Evolutionary conservation across 495 filamentous ascomycete genomes (phyloP), one percentile per base, ranked within the genome.

Genomic region (Tuber calosporum): DNA sequence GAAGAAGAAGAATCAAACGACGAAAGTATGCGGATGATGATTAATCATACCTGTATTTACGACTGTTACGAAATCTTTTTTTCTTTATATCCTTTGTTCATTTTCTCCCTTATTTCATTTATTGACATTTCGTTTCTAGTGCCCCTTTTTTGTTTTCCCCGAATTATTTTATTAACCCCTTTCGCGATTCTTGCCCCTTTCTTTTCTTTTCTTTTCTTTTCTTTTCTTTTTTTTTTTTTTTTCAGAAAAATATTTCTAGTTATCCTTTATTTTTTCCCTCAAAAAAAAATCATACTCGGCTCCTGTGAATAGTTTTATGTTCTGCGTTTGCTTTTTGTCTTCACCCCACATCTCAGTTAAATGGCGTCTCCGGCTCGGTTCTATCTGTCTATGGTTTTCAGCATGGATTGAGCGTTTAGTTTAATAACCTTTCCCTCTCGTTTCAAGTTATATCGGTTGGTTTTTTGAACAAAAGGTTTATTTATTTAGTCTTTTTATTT

Each of bases 351-450:
- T 71, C 74, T 74, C 75, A 68, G 73, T 79, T 79, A 79, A 72
- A 79, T 75, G 79, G 79, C 79, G 79, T 80, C 78, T 74, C 45
- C 73, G 78, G 78, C 78, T 80, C 69, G 73, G 78, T 80, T 80
- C 78, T 80, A n/a, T 53, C 68, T 79, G 78, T 80, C 78, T 80
- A 79, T 75, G 68, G 75, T 72, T 79, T 79, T 75, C 75, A 79
- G 79, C 79, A 80, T 80, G 78, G 79, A 80, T 80, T 79, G 79
- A 80, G 78, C 79, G 79, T 77, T 80, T 80, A 62, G 53, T 62
- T 62, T 62, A 62, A 62, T 62, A 62, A 62, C 26, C n/a, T 62
- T 62, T 62, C 53, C 53, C 30, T 62, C 9, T 30, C 26, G 9
- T 62, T 62, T 62, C 53, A 30, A 62, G 53, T 62, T 62, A 15